Evolutionary conservation across 2,329 filamentous ascomycete genomes (phyloP), one percentile per base, ranked within the genome.

Genomic region (Furcasterigmium furcatum): DNA sequence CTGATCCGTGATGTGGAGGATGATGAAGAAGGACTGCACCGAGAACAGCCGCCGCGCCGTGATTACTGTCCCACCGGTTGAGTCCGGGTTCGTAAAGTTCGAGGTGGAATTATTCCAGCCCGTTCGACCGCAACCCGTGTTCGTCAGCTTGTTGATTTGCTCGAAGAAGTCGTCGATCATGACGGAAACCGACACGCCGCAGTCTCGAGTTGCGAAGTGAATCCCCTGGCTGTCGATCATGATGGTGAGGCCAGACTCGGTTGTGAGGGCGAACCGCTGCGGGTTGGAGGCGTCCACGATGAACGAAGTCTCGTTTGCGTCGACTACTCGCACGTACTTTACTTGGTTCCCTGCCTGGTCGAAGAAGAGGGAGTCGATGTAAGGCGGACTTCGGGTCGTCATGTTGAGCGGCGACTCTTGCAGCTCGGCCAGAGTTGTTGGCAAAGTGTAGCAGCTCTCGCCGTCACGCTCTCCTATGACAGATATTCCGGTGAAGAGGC

Each of bases 291-390:
- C 53, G 45, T 69, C 67, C 2, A 70, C 46, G 38, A 57, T 57
- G 42, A 62, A 51, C 1, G 56, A 55, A 1, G 55, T 58, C 3
- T 59, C 54, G 7, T 49, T 44, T 3, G 53, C 52, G 41, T 69
- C 62, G 0, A 59, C 49, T 4, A 68, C 46, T 0, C 64, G 62
- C 12, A 69, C 41, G 36, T 60, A 68, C 2, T 67, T 41, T 0
- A 66, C 64, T 4, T 58, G 51, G 2, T 66, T 45, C 1, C 59
- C 62, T 14, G 60, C 55, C 4, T 50, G 52, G 19, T 63, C 57
- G 39, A 68, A 62, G 35, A 60, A 58, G 19, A 70, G 55, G 0
- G 66, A 62, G 41, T 69, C 63, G 4, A 70, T 60, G 38, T 65
- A 69, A 0, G 66, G 64, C 50, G 58, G 7, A 60, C 46, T 6